Base-by-base conservation (phyloP, 352 stramenopile genomes). In the Phytophthora melonis region DNA sequence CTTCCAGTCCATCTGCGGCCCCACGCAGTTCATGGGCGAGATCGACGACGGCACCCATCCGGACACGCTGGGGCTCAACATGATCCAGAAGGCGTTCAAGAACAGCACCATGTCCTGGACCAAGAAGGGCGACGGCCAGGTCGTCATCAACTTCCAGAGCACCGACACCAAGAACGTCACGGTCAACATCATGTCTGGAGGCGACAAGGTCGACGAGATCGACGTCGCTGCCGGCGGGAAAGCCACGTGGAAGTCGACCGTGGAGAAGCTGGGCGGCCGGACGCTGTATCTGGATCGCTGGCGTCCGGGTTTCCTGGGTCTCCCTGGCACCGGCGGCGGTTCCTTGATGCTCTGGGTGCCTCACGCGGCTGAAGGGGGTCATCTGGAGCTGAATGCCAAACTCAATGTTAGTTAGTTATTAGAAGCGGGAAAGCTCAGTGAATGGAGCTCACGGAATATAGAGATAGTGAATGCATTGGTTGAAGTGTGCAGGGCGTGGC, bases 241-340 rank as follows among this genome's bases (percentile, higher is more conserved):
- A 13, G 80, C 80, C 1, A 58, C 34, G 27, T 90, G 82, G 81
- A 79, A 70, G 3, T 78, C 77, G 19, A 77, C 64, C 3, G 53
- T 89, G 10, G 25, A 49, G 0, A 68, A 75, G 25, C 49, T 93
- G 50, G 68, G 68, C 5, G 73, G 69, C 61, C 90, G 88, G 79
- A 93, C 87, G 10, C 23, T 92, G 54, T 93, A 91, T 75, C 25
- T 92, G 58, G 84, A 91, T 78, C 84, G 84, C 50, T 25, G 23
- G 23, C 23, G 84, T 23, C 70, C 74, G 6, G 83, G 79, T 9
- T 79, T 90, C 55, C 69, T 90, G 6, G 80, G 83, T 53, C 64
- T 93, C 19, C 83, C 84, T 10, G 72, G 79, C 7, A 88, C 84
- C 0, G 81, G 78, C 11, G 86, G 86, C 43, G 86, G 86, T n/a